Base-by-base conservation (phyloP, 176 grass and related monocot species). In the Rhipidocladum racemiflorum region DNA sequence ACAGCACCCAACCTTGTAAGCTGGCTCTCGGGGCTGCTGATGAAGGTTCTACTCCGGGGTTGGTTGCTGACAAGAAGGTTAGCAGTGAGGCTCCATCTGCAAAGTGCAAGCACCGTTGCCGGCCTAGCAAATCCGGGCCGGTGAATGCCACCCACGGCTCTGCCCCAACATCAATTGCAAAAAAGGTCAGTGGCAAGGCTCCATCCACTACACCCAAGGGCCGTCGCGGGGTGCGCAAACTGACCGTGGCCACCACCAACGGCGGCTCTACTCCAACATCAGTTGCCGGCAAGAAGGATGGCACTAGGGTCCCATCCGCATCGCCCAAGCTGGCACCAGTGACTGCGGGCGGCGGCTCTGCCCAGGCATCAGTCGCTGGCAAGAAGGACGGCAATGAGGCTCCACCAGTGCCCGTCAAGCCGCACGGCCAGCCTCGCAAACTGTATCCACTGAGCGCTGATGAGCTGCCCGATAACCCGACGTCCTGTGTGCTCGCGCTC, bases 401-500 rank as follows among this genome's bases (percentile, higher is more conserved):
- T 80, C 45, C 67, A 70, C 32, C 64, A 34, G 17, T 14, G 18
- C 25, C 6, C 7, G 27, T 38, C 81, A 85, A 74, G 54, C 35
- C 38, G 40, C 72, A 35, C 2, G 10, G 29, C 21, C 49, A 2
- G 66, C 66, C 83, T 70, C 42, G 12, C 29, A 71, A 77, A 53
- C 27, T 72, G 24, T 49, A 48, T 28, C 68, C 75, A 7, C 15
- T 39, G 57, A 72, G 23, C 6, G 61, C 40, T 60, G 72, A 71
- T 3, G 32, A 48, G 39, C 9, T 76, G 36, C 65, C 65, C 61
- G 65, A 50, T 65, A 57, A 72, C 29, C 83, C 20, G 2, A 21
- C 9, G 35, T 71, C 4, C 9, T 81, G 56, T 48, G 50, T 84
- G 60, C 80, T 88, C 46, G 87, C 81, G 7, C n/a, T 88, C 77